These are phyloP conservation scores for Umbelopsis ramanniana DNA, from an alignment of 192 early-diverging fungal species.

Conservation along the genomic window DNA sequence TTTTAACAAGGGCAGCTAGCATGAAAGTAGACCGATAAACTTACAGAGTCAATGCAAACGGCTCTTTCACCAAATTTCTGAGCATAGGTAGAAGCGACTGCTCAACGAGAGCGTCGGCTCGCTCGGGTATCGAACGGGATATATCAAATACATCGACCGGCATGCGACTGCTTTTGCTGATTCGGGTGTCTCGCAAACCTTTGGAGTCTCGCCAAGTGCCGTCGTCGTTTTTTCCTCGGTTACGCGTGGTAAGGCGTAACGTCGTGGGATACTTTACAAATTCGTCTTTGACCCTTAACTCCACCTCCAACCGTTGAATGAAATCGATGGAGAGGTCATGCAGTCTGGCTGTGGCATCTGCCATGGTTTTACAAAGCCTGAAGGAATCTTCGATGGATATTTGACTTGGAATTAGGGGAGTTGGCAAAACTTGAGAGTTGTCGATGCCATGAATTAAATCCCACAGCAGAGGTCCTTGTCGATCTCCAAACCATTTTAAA, in stretches of 20 bases:
- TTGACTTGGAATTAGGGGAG: conserved; percentile 29
- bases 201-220: neutral
- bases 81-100: conserved; percentile 19
- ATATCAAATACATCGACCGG: conserved; percentile 39
- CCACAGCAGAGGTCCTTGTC: neutral
- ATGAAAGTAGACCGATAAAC: neutral
- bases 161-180: conserved; percentile 28
- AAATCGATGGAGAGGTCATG: conserved; percentile 26
- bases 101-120: conserved; percentile 10
- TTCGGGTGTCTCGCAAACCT: conserved; percentile 22
- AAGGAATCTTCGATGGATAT: conserved; percentile 50
- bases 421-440: conserved; percentile 22
- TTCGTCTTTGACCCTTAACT: neutral
- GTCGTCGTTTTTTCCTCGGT: neutral
- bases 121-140: neutral
- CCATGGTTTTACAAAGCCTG: conserved; percentile 27
- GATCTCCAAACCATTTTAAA: conserved; percentile 15
- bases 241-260: conserved; percentile 35
- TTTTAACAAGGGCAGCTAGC: neutral
- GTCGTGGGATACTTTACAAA: conserved; percentile 37
- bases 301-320: conserved; percentile 33
- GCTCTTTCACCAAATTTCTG: conserved; percentile 16
- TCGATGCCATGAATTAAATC: conserved; percentile 40
- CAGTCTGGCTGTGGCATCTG: conserved; percentile 29
- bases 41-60: conserved; percentile 31